These are phyloP conservation scores for Penicillium sp. DNA, from an alignment of 2,329 filamentous ascomycete species.

Conservation along the genomic window DNA sequence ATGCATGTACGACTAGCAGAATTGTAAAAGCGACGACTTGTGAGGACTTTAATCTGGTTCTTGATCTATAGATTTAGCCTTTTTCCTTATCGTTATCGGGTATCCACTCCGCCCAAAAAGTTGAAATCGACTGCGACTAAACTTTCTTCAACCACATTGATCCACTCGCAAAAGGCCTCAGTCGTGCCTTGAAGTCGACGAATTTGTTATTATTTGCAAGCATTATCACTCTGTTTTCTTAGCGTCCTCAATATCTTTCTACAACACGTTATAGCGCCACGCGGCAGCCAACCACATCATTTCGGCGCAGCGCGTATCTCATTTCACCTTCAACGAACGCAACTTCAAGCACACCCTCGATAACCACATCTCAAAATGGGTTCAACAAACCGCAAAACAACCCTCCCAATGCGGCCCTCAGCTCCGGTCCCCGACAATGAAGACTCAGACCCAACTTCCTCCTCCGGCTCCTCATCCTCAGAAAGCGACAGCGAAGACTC, in stretches of 20 bases:
- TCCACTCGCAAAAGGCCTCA: not conserved
- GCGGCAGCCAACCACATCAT: not conserved
- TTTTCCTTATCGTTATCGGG: slow-evolving; percentile 23
- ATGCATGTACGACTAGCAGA: slow-evolving; percentile 10
- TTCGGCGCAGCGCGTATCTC: not conserved
- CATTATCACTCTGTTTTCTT: not conserved
- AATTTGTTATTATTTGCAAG: not conserved
- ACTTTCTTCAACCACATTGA: slow-evolving; percentile 5
- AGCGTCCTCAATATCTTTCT: not conserved
- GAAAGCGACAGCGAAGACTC: slow-evolving; percentile 26
- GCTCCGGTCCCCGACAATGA: slow-evolving; percentile 5
- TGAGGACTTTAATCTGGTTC: not conserved
- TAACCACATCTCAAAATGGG: slow-evolving; percentile 8
- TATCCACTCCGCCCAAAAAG: slow-evolving; percentile 28
- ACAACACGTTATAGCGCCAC: not conserved
- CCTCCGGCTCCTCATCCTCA: slow-evolving; percentile 23
- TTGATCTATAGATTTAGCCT: not conserved
- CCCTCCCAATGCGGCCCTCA: slow-evolving; percentile 2
- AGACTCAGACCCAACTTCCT: slow-evolving; percentile 26
- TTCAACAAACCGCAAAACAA: not conserved
- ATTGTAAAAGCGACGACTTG: not conserved
- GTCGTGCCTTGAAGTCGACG: not conserved
- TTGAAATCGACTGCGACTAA: slow-evolving; percentile 17
- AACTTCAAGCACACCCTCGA: not conserved
- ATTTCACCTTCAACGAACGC: not conserved